These are phyloP conservation scores for Leishmania guyanensis DNA, from an alignment of 208 protist species.

Conservation along the genomic window DNA sequence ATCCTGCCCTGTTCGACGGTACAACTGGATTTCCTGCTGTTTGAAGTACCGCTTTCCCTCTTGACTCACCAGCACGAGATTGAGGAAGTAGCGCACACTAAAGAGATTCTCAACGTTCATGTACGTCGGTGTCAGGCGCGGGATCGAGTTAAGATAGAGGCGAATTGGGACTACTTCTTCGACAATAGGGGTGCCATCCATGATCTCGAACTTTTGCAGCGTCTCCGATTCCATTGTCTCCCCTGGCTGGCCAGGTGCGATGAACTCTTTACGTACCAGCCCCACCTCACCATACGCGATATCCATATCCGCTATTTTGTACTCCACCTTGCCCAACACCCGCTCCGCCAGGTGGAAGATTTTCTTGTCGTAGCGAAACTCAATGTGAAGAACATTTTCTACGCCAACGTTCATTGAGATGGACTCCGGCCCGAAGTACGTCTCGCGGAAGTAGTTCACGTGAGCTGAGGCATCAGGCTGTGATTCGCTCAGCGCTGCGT, in stretches of 20 bases:
- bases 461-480: conserved; percentile 63
- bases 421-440: conserved; percentile 61
- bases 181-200: conserved; percentile 90
- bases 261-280: conserved; percentile 76
- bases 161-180: conserved; percentile 92
- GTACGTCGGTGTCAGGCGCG: conserved; percentile 86
- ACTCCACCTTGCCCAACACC: conserved; percentile 83
- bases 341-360: conserved; percentile 76
- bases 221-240: conserved; percentile 72
- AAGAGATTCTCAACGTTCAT: conserved; percentile 62
- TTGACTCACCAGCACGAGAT: conserved; percentile 78
- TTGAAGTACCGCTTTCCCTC: conserved; percentile 90
- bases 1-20: conserved; percentile 74
- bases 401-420: conserved; percentile 89
- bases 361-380: conserved; percentile 89
- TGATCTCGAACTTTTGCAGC: conserved; percentile 91
- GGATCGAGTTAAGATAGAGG: conserved; percentile 77
- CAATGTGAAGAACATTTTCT: conserved; percentile 87
- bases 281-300: conserved; percentile 78
- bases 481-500: conserved; percentile 43
- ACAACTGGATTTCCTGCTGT: conserved; percentile 88
- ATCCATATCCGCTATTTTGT: conserved; percentile 79
- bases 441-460: conserved; percentile 77
- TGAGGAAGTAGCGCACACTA: conserved; percentile 87
- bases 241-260: conserved; percentile 14